Conservation (phyloP, 192 early-diverging fungal genomes). For the Backusella circina region DNA sequence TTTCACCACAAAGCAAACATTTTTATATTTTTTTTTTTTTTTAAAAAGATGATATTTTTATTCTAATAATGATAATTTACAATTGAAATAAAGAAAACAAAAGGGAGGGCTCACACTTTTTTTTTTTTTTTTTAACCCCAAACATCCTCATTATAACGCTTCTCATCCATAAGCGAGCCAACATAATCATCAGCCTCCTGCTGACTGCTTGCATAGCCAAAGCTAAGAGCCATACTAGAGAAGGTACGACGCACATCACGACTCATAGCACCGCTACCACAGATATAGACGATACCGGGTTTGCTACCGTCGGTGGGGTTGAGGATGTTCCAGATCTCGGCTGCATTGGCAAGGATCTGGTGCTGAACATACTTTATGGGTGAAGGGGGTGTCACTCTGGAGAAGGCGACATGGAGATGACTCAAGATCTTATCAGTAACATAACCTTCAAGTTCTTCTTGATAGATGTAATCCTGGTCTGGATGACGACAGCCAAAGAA, state of each 20-base stretch:
- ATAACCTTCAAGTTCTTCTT: slow-evolving; percentile 58
- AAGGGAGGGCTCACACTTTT: neutral
- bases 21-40: too few species aligned
- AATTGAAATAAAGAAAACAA: neutral
- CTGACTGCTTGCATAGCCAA: slow-evolving; percentile 11
- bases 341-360: slow-evolving; percentile 18
- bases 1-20: too few species aligned
- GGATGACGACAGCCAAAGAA: slow-evolving; percentile 84
- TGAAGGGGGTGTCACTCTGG: slow-evolving; percentile 41
- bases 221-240: slow-evolving; percentile 9
- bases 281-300: slow-evolving; percentile 20
- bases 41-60: too few species aligned
- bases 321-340: slow-evolving; percentile 7
- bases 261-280: slow-evolving; percentile 29
- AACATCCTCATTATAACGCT: slow-evolving; percentile 31
- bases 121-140: slow-evolving; percentile 34
- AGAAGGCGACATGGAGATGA: slow-evolving; percentile 56
- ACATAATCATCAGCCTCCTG: slow-evolving; percentile 21
- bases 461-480: slow-evolving; percentile 69
- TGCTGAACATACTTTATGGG: slow-evolving; percentile 33
- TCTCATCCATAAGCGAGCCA: slow-evolving; percentile 6
- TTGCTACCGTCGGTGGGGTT: neutral
- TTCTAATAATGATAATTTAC: neutral
- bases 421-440: slow-evolving; percentile 49
- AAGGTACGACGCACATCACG: slow-evolving; percentile 27